Conservation (phyloP, 495 filamentous ascomycete genomes). For the Chaetomium tenue region DNA sequence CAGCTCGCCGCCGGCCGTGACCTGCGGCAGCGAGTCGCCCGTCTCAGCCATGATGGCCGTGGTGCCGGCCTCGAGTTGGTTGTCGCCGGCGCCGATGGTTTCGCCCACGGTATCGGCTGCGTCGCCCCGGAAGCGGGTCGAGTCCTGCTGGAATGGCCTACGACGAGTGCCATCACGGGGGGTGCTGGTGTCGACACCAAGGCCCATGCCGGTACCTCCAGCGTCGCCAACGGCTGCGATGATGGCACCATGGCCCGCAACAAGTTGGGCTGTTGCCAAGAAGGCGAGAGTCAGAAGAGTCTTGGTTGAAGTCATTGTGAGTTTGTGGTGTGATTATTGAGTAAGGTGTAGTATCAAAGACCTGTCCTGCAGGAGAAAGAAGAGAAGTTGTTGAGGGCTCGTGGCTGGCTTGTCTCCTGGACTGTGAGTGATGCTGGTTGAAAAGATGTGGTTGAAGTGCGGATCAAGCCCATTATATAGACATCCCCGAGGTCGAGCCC, state of each 20-base stretch:
- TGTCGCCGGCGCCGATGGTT: conserved; percentile 44
- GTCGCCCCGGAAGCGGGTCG: conserved; percentile 49
- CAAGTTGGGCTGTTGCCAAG: conserved; percentile 37
- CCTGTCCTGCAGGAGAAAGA: conserved; percentile 13
- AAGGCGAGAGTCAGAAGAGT: conserved; percentile 35
- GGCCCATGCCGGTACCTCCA: conserved; percentile 50
- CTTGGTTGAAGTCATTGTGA: conserved; percentile 36
- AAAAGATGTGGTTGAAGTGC: neutral
- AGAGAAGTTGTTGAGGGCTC: conserved; percentile 2
- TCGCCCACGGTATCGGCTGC: conserved; percentile 47
- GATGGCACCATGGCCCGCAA: conserved; percentile 52
- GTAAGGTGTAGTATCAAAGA: conserved; percentile 3
- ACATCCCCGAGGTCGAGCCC: neutral
- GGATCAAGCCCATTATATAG: conserved; percentile 11
- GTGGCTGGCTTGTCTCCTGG: conserved; percentile 15
- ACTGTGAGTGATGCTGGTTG: conserved; percentile 10
- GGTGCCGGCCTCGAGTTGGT: conserved; percentile 50
- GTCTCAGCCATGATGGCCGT: conserved; percentile 47
- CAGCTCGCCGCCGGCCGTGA: conserved; percentile 47
- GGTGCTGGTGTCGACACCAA: conserved; percentile 49
- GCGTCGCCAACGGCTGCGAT: conserved; percentile 47
- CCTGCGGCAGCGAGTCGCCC: conserved; percentile 47
- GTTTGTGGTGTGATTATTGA: conserved; percentile 3
- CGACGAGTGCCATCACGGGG: conserved; percentile 54
- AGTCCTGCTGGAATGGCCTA: conserved; percentile 54